These are phyloP conservation scores for Venturia pyrina DNA, from an alignment of 2,329 filamentous ascomycete species.

Conservation along the genomic window DNA sequence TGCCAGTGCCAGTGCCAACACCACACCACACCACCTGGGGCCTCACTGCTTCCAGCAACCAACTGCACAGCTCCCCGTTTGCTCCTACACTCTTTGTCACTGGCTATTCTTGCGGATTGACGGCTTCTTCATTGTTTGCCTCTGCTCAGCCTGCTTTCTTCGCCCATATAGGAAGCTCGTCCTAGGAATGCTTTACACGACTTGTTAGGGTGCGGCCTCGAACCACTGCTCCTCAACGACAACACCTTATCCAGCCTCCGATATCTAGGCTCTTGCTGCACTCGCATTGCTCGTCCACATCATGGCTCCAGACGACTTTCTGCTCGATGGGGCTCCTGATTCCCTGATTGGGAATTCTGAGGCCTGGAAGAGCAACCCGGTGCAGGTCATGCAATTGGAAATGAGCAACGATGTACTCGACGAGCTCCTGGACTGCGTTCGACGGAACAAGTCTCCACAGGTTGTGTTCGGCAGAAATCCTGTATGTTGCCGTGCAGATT, in stretches of 20 bases:
- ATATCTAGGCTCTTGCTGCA: background rate
- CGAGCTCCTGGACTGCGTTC: slow-evolving; percentile 28
- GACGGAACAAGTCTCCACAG: slow-evolving; percentile 27
- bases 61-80: background rate
- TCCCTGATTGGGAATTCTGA: slow-evolving; percentile 24
- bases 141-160: background rate
- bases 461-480: slow-evolving; percentile 29
- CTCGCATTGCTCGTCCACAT: background rate
- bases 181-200: background rate
- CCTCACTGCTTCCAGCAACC: background rate
- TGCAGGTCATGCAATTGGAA: slow-evolving; percentile 32
- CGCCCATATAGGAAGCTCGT: background rate
- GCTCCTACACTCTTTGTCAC: background rate
- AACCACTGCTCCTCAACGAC: background rate
- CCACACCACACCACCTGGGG: background rate
- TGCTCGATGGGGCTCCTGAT: slow-evolving; percentile 28
- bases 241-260: background rate
- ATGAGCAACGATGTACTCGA: slow-evolving; percentile 31
- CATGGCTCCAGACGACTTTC: background rate
- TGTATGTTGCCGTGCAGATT: slow-evolving; percentile 22
- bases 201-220: slow-evolving; percentile 1
- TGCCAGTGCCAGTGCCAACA: background rate
- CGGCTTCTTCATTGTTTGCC: slow-evolving; percentile 5
- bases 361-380: slow-evolving; percentile 19
- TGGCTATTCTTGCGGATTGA: background rate